phyloP scores from a whole-genome alignment of 2,329 filamentous ascomycete genomes.

The Fusarium acutatum region DNA sequence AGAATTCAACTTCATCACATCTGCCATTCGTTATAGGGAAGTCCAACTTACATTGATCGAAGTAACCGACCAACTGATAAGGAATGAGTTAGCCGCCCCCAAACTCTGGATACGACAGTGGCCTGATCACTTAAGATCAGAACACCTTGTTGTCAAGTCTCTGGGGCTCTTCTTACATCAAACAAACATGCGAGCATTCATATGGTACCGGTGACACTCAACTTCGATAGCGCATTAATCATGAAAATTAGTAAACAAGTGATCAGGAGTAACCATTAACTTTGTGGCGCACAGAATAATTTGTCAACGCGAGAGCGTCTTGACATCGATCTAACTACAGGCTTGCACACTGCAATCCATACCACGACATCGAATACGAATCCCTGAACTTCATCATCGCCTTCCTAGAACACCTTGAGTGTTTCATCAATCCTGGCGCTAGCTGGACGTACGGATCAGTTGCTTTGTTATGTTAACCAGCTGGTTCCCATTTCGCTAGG shows the following conservation, averaged over 20 bases:
- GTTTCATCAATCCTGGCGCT: fast-evolving
- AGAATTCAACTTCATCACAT: neutral
- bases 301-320: fast-evolving
- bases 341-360: fast-evolving
- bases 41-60: fast-evolving
- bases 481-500: fast-evolving
- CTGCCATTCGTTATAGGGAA: fast-evolving
- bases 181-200: neutral
- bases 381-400: fast-evolving
- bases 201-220: fast-evolving
- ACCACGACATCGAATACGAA: neutral
- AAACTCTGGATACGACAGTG: fast-evolving
- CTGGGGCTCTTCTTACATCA: neutral
- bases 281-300: neutral
- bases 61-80: fast-evolving
- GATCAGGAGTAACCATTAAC: fast-evolving
- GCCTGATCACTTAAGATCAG: fast-evolving
- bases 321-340: too few species aligned
- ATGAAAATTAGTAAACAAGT: fast-evolving
- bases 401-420: fast-evolving
- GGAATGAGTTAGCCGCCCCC: fast-evolving
- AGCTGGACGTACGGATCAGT: fast-evolving
- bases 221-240: neutral
- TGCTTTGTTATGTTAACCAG: fast-evolving
- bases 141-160: neutral